A percentile compares a stretch with the other conserved stretches of the same genome.
phyloP scores from a whole-genome alignment of 768 basidiomycete genomes.

The Cyclocybe aegerita region DNA sequence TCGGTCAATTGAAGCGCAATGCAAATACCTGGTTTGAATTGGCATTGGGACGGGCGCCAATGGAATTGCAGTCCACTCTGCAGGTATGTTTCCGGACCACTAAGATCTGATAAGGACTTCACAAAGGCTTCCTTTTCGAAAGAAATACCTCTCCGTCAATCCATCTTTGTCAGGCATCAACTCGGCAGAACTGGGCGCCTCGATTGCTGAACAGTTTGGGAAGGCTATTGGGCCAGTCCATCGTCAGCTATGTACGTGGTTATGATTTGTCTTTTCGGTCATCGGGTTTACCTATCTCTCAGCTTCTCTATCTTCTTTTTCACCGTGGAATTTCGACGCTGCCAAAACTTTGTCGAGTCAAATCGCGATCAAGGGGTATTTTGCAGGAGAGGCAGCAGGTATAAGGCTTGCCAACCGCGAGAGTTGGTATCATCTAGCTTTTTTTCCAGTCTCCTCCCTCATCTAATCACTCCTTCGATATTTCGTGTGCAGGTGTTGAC shows the following conservation, averaged over 20 bases:
- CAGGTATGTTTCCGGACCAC: conserved; percentile 52
- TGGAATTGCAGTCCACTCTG: conserved; percentile 89
- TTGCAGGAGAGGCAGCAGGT: conserved; percentile 82
- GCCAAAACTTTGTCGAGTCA: conserved; percentile 82
- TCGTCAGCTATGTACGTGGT: conserved; percentile 66
- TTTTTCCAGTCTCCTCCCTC: not conserved
- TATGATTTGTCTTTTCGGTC: not conserved
- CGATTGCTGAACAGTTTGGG: conserved; percentile 83
- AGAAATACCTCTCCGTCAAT: conserved; percentile 88
- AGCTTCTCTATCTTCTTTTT: conserved; percentile 57
- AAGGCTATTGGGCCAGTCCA: conserved; percentile 78
- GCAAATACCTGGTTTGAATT: conserved; percentile 85
- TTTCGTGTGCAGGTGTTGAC: conserved; percentile 42
- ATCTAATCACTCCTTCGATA: not conserved
- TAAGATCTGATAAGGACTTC: not conserved
- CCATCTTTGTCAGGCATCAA: conserved; percentile 69
- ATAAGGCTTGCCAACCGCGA: conserved; percentile 66
- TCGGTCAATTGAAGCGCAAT: conserved; percentile 69
- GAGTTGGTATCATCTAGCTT: conserved; percentile 39
- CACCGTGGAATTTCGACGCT: conserved; percentile 74
- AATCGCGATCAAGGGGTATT: conserved; percentile 89
- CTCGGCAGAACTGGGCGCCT: conserved; percentile 87
- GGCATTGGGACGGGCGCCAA: conserved; percentile 83
- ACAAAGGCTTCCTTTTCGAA: conserved; percentile 4
- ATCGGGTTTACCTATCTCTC: conserved; percentile 6